A percentile compares a stretch with the other conserved stretches of the same genome.
Evolutionary conservation across 176 grass and related monocot species (phyloP).

Genomic region (Triticum monococcum): DNA sequence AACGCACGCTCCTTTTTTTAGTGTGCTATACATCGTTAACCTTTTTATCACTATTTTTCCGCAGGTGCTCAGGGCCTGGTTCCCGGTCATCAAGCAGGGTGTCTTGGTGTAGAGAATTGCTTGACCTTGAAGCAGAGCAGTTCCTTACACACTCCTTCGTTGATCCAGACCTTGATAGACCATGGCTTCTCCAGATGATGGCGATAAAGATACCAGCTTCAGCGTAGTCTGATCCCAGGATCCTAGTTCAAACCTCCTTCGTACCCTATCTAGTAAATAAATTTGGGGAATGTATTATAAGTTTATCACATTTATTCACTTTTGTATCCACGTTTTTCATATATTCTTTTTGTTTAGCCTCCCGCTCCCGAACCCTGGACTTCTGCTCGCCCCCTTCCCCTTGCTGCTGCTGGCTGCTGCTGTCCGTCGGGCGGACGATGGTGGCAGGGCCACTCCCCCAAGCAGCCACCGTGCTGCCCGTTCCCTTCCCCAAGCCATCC

Average conservation of each 20-base stretch:
- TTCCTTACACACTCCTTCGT: constrained; percentile 76
- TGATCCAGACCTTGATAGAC: constrained; percentile 64
- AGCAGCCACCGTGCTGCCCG: no score
- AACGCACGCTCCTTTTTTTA: neutral
- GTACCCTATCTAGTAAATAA: constrained; percentile 25
- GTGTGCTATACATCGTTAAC: neutral
- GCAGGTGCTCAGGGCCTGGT: constrained; percentile 91
- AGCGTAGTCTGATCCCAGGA: constrained; percentile 40
- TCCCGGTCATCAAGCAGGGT: constrained; percentile 51
- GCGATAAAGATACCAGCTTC: constrained; percentile 67
- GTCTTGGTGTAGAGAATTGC: constrained; percentile 76
- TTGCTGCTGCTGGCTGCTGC: no score
- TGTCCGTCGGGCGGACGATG: no score
- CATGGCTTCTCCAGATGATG: constrained; percentile 88
- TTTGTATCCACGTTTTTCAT: neutral
- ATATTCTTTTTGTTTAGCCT: neutral
- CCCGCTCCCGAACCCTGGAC: no score
- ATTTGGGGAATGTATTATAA: constrained; percentile 24
- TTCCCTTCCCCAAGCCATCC: no score
- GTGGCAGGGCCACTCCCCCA: no score
- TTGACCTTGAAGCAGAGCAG: constrained; percentile 83
- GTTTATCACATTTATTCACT: neutral
- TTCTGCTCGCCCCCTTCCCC: no score
- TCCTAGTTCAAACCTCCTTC: constrained; percentile 14
- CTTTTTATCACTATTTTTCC: constrained; percentile 6